Percentiles rank a stretch among this genome's conserved stretches.
These are phyloP conservation scores for Castanea crenata DNA, from an alignment of 306 rosid species.

Conservation along the genomic window DNA sequence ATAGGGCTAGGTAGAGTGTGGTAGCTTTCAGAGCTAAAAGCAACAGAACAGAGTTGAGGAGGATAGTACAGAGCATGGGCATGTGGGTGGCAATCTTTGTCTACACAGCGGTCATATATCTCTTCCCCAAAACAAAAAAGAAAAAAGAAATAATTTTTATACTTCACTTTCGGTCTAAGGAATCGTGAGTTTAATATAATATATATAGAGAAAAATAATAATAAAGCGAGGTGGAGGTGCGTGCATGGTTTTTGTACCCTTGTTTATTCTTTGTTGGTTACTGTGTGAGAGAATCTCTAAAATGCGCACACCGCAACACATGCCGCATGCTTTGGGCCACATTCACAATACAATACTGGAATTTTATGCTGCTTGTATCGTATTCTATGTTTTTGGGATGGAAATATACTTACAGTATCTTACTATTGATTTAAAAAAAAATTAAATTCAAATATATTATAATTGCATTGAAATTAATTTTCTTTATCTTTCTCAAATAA, in stretches of 20 bases:
- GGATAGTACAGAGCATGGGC: neutral
- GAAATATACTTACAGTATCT: neutral
- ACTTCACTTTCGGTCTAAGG: neutral
- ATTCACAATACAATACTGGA: neutral
- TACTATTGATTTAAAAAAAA: too few species aligned
- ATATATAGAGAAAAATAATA: slow-evolving; percentile 8
- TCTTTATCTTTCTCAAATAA: too few species aligned
- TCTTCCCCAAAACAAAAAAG: neutral
- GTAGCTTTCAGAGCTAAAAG: neutral
- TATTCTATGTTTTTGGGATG: neutral
- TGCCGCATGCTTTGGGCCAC: slow-evolving; percentile 2
- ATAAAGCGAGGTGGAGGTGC: slow-evolving; percentile 16
- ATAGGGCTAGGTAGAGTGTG: neutral
- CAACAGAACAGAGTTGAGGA: neutral
- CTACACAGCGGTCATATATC: too few species aligned
- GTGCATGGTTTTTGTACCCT: neutral
- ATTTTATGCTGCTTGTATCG: neutral
- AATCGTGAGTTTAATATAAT: too few species aligned
- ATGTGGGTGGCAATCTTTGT: neutral
- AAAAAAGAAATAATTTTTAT: neutral
- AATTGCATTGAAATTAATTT: too few species aligned
- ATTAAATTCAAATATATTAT: too few species aligned
- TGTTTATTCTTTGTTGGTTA: slow-evolving; percentile 30
- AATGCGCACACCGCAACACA: slow-evolving; percentile 10
- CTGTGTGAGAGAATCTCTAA: slow-evolving; percentile 29